Conservation (phyloP, 495 filamentous ascomycete species). For the Neurospora sp. region DNA sequence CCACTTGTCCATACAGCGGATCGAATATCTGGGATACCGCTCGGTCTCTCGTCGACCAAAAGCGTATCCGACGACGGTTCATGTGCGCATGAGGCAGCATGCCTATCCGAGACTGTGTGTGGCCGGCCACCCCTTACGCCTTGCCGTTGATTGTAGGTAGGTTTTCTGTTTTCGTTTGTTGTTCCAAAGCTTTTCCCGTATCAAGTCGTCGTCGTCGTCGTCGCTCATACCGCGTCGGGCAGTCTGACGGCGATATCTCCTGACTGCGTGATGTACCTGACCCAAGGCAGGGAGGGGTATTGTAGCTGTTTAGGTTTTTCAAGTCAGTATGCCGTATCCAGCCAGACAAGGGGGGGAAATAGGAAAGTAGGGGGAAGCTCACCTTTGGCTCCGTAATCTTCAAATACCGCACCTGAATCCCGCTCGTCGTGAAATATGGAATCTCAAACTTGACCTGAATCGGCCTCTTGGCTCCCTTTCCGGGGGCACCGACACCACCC, state of each 20-base stretch:
- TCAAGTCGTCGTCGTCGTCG: background rate
- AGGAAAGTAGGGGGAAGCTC: conserved; percentile 20
- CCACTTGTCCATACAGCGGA: background rate
- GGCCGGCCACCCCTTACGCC: background rate
- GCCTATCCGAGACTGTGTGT: background rate
- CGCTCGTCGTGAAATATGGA: conserved; percentile 97
- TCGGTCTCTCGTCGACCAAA: background rate
- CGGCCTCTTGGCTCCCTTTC: conserved; percentile 81
- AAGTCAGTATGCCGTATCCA: too few species aligned
- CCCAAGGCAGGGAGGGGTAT: conserved; percentile 98
- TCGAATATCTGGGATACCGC: background rate
- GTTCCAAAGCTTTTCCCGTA: background rate
- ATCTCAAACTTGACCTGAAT: conserved; percentile 99
- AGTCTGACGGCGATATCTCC: conserved; percentile 90
- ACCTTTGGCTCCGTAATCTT: conserved; percentile 99
- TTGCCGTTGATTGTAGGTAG: background rate
- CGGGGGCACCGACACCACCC: conserved; percentile 58
- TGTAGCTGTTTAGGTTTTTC: conserved; percentile 50
- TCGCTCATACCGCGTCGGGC: conserved; percentile 65
- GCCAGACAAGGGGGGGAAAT: background rate
- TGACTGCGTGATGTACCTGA: conserved; percentile 95
- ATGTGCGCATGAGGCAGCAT: background rate
- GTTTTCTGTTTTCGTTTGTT: background rate
- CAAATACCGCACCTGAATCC: conserved; percentile 95
- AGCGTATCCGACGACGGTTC: background rate